These are phyloP conservation scores for Acmispon strigosus DNA, from an alignment of 306 rosid genomes.

Conservation along the genomic window DNA sequence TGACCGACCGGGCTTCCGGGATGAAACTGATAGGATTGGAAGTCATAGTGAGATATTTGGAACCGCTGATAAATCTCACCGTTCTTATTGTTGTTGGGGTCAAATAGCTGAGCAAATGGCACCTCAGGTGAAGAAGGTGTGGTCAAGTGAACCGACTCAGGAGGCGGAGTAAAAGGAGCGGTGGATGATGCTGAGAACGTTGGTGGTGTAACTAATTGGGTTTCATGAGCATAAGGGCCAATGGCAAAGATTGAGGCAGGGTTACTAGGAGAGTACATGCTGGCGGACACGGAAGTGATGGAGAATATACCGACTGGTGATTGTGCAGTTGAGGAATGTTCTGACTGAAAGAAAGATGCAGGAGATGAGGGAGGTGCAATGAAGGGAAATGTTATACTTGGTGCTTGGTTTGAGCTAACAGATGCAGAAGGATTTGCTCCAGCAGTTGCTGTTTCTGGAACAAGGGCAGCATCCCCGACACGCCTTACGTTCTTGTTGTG, in stretches of 20 bases:
- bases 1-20: slow-evolving; percentile 95
- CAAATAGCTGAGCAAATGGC: slow-evolving; percentile 88
- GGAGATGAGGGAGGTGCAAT: slow-evolving; percentile 96
- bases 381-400: slow-evolving; percentile 56
- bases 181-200: slow-evolving; percentile 93
- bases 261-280: slow-evolving; percentile 86
- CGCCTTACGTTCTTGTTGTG: slow-evolving; percentile 49
- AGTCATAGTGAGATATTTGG: slow-evolving; percentile 68
- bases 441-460: slow-evolving; percentile 46
- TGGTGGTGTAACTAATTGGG: slow-evolving; percentile 89
- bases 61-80: slow-evolving; percentile 49
- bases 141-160: slow-evolving; percentile 79
- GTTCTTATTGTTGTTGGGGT: slow-evolving; percentile 42
- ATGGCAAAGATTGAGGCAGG: slow-evolving; percentile 87
- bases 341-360: slow-evolving; percentile 87
- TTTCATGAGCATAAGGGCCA: slow-evolving; percentile 91
- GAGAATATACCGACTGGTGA: slow-evolving; percentile 60
- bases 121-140: slow-evolving; percentile 98
- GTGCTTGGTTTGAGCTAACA: slow-evolving; percentile 43
- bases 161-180: slow-evolving; percentile 95
- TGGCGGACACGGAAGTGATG: slow-evolving; percentile 57
- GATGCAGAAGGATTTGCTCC: slow-evolving; percentile 31
- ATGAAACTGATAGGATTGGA: slow-evolving; percentile 81
- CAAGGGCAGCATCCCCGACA: slow-evolving; percentile 66
- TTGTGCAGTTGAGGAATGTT: slow-evolving; percentile 77